These are phyloP conservation scores for Saitozyma sp. DNA, from an alignment of 768 basidiomycete species.

Conservation along the genomic window DNA sequence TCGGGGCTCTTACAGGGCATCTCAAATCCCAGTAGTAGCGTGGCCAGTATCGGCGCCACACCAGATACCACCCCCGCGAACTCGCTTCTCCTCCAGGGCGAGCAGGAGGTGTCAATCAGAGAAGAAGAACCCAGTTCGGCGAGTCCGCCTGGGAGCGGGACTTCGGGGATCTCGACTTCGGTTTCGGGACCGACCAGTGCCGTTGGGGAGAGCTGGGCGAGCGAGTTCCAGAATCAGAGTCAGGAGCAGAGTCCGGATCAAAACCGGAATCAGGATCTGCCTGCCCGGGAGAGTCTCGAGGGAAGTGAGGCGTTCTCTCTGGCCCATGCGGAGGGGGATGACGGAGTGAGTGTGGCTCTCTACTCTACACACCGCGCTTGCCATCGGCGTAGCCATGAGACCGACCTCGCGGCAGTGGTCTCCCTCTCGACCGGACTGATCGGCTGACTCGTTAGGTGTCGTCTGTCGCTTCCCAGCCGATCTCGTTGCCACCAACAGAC, in stretches of 20 bases:
- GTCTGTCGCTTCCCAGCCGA: slow-evolving; percentile 37
- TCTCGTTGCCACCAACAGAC: slow-evolving; percentile 45
- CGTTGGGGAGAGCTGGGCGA: slow-evolving; percentile 36
- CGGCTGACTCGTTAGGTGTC: slow-evolving; percentile 25
- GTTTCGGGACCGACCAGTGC: neutral
- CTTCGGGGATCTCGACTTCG: neutral
- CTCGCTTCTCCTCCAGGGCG: neutral
- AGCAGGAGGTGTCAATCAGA: neutral
- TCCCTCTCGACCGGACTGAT: neutral
- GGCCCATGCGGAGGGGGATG: slow-evolving; percentile 27
- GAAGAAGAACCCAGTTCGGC: neutral
- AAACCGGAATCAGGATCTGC: no score
- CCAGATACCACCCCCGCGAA: neutral
- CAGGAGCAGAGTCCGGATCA: slow-evolving; percentile 3
- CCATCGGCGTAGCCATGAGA: neutral
- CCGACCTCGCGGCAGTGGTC: neutral
- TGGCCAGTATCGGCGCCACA: slow-evolving; percentile 3
- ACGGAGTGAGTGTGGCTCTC: slow-evolving; percentile 24
- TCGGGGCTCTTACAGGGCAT: slow-evolving; percentile 41
- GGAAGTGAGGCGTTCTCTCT: slow-evolving; percentile 1
- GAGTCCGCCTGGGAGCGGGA: neutral
- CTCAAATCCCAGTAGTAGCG: slow-evolving; percentile 7
- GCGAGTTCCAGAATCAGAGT: slow-evolving; percentile 25
- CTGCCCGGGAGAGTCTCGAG: no score
- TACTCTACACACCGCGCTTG: neutral